Evolutionary conservation across 495 filamentous ascomycete genomes (phyloP).

Genomic region (Xylaria scruposa): DNA sequence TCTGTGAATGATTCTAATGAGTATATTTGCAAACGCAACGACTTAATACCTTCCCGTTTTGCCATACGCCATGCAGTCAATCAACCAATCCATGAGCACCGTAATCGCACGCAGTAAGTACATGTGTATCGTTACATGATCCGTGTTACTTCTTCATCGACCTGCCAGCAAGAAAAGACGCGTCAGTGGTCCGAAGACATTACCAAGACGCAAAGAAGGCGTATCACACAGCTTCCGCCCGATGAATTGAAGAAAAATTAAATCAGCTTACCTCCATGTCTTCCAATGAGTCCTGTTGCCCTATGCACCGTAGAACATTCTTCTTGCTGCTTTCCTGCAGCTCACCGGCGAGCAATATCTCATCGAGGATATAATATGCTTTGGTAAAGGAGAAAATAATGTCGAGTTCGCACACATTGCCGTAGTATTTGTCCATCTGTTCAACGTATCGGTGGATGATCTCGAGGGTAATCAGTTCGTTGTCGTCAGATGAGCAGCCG

Average conservation of each 20-base stretch:
- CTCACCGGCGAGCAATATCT: conserved; percentile 93
- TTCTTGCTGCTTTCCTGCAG: conserved; percentile 99
- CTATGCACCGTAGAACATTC: conserved; percentile 93
- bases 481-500: conserved; percentile 91
- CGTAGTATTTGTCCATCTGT: conserved; percentile 99
- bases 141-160: conserved; percentile 95
- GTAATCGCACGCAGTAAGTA: conserved; percentile 36
- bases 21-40: conserved; percentile 36
- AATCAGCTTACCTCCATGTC: conserved; percentile 89
- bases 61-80: conserved; percentile 28
- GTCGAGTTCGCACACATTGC: conserved; percentile 98
- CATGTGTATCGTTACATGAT: conserved; percentile 73
- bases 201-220: conserved; percentile 26
- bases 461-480: conserved; percentile 97
- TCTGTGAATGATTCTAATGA: conserved; percentile 46
- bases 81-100: conserved; percentile 18
- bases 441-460: conserved; percentile 99
- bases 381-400: conserved; percentile 99
- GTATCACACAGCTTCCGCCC: background rate
- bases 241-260: conserved; percentile 18
- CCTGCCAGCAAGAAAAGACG: conserved; percentile 64
- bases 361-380: conserved; percentile 98
- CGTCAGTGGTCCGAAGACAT: conserved; percentile 61
- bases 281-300: conserved; percentile 91
- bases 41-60: conserved; percentile 29